Base-by-base conservation (phyloP, 352 stramenopile genomes). In the Globisporangium acanthophoron region DNA sequence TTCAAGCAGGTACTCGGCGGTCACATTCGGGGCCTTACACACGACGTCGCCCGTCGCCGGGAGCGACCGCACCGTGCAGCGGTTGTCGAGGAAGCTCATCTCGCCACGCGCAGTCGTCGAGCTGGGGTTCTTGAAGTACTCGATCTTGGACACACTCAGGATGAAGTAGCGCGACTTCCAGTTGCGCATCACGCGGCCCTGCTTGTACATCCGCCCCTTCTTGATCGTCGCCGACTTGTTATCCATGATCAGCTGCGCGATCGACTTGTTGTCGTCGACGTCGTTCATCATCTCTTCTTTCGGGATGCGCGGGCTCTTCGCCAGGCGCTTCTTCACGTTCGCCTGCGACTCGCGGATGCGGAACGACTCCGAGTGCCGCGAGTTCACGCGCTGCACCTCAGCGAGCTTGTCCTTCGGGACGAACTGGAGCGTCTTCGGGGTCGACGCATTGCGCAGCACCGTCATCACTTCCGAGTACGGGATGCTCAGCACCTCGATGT, bases 121-220 rank as follows among this genome's bases (percentile, higher is more conserved):
- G 39, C 78, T 91, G 21, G 82, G 85, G 62, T 80, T 92, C 64
- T 92, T 91, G 49, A 92, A 92, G 63, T 84, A 87, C 53, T 92
- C 80, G 49, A 92, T 80, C 69, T 94, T 92, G 15, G 81, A 92
- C 56, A 94, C 84, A 70, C 79, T 90, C 18, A 94, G 61, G 59
- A 92, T 79, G 62, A 94, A 94, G 62, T 94, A 94, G 57, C 84
- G 78, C n/a, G 80, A 89, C 64, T 94, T 94, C 84, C 84, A 94
- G 50, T 80, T 84, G 45, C 78, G 79, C 78, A 92, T 89, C 54
- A 94, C 75, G 35, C 84, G 75, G 18, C 80, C 83, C 56, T 94
- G 84, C 67, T 94, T 92, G 64, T 90, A 94, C 81, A 94, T 94
- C 33, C 80, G 78, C 1, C 84, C 84, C 61, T 94, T 94, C 68